Base-by-base conservation (phyloP, 139 green algal genomes). In the Coelastrella sp. region DNA sequence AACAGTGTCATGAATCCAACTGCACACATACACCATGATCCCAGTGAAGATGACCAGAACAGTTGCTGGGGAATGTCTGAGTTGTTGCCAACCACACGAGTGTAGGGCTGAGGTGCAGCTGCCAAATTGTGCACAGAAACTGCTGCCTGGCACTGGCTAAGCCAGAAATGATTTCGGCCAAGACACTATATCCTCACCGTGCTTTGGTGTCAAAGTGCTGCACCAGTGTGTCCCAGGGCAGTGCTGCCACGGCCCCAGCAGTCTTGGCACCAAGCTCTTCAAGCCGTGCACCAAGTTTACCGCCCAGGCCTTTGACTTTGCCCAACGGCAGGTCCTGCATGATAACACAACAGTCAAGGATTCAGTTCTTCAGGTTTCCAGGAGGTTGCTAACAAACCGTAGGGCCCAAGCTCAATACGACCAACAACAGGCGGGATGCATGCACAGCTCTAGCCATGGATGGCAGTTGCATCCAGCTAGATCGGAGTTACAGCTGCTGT, bases 221-320 rank as follows among this genome's bases (percentile, higher is more conserved):
- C 82, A 90, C 85, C 66, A 97, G 93, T 47, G 58, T 66, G n/a
- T 89, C 83, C n/a, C 79, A 84, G 2, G 93, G 60, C 75, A 96
- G 76, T 7, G 66, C 85, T 23, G 94, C 86, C 76, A 95, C 94
- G 66, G 95, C 82, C 3, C 95, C 96, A 32, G 96, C 95, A 0
- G 92, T 97, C 19, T 60, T 73, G 71, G 94, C 96, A 13, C 94
- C 93, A 73, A 96, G 92, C 7, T 61, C 76, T 80, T 94, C 32
- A 20, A 92, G 79, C 80, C 86, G 89, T 68, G 96, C 88, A 77
- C 96, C 96, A 87, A 99, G 93, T 94, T 99, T 99, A 73, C 97
- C 96, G 11, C 97, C 97, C 88, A 99, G 95, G 65, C 96, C 96
- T 56, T 94, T 92, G 57, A 99, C 92, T 92, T 99, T 99, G 65